Evolutionary conservation across 2,329 filamentous ascomycete species (phyloP), one percentile per base, ranked within the genome.

Genomic region (Chaetomiaceae sp.): DNA sequence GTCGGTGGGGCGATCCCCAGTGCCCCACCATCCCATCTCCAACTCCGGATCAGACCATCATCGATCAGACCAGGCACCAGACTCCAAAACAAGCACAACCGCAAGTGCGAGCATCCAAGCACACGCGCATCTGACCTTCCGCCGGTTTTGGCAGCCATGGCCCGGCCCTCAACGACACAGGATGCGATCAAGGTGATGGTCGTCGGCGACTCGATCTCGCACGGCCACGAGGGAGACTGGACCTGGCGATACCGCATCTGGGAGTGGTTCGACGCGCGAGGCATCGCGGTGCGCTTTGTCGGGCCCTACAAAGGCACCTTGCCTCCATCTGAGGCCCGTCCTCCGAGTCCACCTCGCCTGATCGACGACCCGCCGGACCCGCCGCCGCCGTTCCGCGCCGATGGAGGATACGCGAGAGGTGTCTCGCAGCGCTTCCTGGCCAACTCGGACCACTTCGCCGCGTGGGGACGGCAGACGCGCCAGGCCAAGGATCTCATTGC

Each of bases 211-310:
- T 72, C 69, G 17, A 72, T 73, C 49, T 63, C 67, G 3, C 68
- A 72, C 29, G 71, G 71, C 12, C 57, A 56, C 22, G 69, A 74
- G 52, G 71, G 68, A 27, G 72, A 74, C 55, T 71, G 64, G 47
- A 75, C 72, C 9, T 75, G 72, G 72, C 65, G 72, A 8, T 75
- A 69, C 47, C 65, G 71, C 4, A 57, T 75, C 12, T 72, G 67
- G 65, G 51, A 73, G 44, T 75, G 72, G 71, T 64, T 73, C 47
- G 55, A 55, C 2, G 36, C 45, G 14, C 55, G 67, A 22, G 29
- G 49, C 4, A 47, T 66, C 29, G 27, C 55, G 38, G 59, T 66
- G 11, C 46, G 60, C 12, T 69, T 72, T 45, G 66, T 68, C 12
- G 72, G 72, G 11, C 70, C 69, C 3, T 73, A 67, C 58, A 64